These are phyloP conservation scores for Pisolithus tinctorius DNA, from an alignment of 768 basidiomycete species.

Conservation along the genomic window DNA sequence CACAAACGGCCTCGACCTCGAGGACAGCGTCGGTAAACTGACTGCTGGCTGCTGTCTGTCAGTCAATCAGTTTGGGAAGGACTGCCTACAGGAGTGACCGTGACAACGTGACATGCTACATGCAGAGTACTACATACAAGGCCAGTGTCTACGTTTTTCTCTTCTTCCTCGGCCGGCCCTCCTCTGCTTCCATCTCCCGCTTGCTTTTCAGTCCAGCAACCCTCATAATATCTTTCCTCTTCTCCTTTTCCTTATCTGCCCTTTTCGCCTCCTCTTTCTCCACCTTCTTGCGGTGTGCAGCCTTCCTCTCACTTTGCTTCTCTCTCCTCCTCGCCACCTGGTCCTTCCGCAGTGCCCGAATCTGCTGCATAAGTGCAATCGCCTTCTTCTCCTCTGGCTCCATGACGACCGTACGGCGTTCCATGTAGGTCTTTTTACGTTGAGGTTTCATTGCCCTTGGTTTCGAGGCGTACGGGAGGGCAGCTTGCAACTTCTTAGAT, in stretches of 20 bases:
- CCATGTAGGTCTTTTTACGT: constrained; percentile 74
- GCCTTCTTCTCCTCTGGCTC: constrained; percentile 95
- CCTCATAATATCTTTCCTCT: constrained; percentile 71
- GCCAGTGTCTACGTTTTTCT: constrained; percentile 31
- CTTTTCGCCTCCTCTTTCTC: constrained; percentile 61
- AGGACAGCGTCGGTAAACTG: constrained; percentile 1
- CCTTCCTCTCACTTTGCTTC: constrained; percentile 80
- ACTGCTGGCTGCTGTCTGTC: neutral
- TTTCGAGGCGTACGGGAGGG: constrained; percentile 89
- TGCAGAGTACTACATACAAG: too few relatives aligned
- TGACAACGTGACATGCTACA: too few relatives aligned
- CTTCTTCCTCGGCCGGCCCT: constrained; percentile 50
- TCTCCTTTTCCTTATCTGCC: constrained; percentile 66
- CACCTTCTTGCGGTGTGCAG: constrained; percentile 60
- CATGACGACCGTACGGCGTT: constrained; percentile 91
- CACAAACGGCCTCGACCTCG: neutral
- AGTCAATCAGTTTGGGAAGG: neutral
- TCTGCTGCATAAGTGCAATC: constrained; percentile 86
- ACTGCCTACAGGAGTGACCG: neutral
- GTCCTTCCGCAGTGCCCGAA: constrained; percentile 85
- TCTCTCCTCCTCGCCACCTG: constrained; percentile 71
- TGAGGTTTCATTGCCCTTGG: constrained; percentile 79
- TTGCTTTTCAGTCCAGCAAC: constrained; percentile 65
- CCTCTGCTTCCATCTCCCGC: constrained; percentile 53
- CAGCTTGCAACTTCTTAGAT: constrained; percentile 83